phyloP scores from a whole-genome alignment of 73 alveolate genomes.

The Diophrys sp. region DNA sequence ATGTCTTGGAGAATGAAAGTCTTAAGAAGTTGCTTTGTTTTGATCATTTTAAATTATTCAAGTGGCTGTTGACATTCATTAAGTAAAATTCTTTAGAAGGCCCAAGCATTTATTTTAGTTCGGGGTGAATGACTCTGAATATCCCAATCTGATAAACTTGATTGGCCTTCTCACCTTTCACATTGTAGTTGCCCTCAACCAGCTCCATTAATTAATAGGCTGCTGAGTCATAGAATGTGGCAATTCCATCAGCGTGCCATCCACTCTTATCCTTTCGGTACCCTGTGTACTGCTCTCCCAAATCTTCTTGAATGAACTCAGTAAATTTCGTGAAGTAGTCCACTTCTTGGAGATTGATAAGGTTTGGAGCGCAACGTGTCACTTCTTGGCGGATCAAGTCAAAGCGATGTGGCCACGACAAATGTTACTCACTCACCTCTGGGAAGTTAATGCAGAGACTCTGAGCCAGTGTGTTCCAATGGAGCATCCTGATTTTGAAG shows the following conservation, averaged over 20 bases:
- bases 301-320: not conserved
- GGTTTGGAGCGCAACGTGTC: slow-evolving; percentile 1
- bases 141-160: not conserved
- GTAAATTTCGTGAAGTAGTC: not conserved
- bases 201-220: not conserved
- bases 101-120: not conserved
- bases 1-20: too few relatives aligned
- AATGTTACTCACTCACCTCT: not conserved
- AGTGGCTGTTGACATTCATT: not conserved
- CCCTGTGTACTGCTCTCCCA: slow-evolving; percentile 4
- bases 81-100: not conserved
- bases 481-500: not conserved
- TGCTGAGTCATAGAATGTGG: not conserved
- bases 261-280: not conserved
- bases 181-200: not conserved
- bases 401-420: not conserved
- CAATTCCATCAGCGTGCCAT: slow-evolving; percentile 6
- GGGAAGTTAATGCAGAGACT: not conserved
- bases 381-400: slow-evolving; percentile 1
- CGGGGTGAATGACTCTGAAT: not conserved
- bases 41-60: too few relatives aligned
- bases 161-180: not conserved
- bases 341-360: slow-evolving; percentile 3
- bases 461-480: slow-evolving; percentile 3
- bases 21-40: too few relatives aligned